Evolutionary conservation across 495 filamentous ascomycete genomes (phyloP).

Genomic region (Hypomontagnella submonticulosa): DNA sequence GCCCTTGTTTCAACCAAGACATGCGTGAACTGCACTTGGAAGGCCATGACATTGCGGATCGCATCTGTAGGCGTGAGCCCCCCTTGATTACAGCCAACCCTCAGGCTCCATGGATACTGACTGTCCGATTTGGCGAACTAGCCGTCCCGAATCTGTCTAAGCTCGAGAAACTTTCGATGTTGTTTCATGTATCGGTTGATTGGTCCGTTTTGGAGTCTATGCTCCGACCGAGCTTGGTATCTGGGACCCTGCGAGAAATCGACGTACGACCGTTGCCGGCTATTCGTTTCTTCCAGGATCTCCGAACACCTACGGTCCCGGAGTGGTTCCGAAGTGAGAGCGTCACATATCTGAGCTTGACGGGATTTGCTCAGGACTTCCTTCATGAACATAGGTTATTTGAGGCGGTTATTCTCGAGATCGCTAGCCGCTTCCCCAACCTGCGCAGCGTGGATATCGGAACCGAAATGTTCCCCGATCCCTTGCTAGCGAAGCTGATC

Average conservation of each 20-base stretch:
- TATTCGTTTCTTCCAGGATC: not conserved
- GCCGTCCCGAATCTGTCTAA: conserved; percentile 9
- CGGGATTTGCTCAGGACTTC: conserved; percentile 14
- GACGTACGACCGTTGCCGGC: conserved; percentile 33
- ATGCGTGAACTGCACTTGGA: conserved; percentile 38
- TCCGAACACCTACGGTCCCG: not conserved
- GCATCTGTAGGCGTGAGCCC: conserved; percentile 1
- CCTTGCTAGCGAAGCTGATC: conserved; percentile 31
- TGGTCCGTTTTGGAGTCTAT: conserved; percentile 11
- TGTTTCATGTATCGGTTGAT: not conserved
- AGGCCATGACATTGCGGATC: not conserved
- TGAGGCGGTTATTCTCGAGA: conserved; percentile 15
- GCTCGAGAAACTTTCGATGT: conserved; percentile 38
- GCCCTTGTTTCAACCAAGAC: not conserved
- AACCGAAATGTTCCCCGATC: conserved; percentile 28
- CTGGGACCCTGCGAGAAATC: conserved; percentile 38
- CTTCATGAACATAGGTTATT: conserved; percentile 1
- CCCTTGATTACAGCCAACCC: not conserved
- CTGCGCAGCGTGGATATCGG: conserved; percentile 36
- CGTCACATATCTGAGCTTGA: conserved; percentile 36
- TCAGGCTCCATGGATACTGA: not conserved
- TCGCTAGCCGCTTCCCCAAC: conserved; percentile 42
- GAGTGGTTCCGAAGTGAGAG: conserved; percentile 39
- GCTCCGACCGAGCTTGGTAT: conserved; percentile 41
- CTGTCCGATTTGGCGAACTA: not conserved